A percentile compares a stretch with the other conserved stretches of the same genome.
phyloP scores from a whole-genome alignment of 352 stramenopile species.

The Phytophthora vignae region DNA sequence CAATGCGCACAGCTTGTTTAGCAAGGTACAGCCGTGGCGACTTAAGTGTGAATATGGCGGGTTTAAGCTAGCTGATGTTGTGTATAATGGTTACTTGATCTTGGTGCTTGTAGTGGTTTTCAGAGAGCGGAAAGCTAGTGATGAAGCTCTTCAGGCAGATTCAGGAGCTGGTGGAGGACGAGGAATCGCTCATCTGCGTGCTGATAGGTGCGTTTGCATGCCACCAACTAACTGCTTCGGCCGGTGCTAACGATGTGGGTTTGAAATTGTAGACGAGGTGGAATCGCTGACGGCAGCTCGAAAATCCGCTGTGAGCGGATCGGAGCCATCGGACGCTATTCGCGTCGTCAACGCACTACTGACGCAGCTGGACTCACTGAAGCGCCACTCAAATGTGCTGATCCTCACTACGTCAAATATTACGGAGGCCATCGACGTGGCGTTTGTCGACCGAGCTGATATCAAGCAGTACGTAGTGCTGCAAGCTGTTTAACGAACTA shows the following conservation, averaged over 20 bases:
- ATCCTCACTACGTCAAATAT: slow-evolving; percentile 95
- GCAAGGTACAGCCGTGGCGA: slow-evolving; percentile 49
- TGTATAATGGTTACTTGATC: neutral
- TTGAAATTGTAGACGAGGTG: slow-evolving; percentile 82
- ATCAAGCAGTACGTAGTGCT: slow-evolving; percentile 83
- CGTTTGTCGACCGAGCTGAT: slow-evolving; percentile 94
- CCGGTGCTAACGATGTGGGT: neutral
- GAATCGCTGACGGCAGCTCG: slow-evolving; percentile 91
- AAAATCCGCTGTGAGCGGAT: slow-evolving; percentile 68
- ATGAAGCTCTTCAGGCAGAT: slow-evolving; percentile 93
- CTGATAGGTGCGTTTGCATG: slow-evolving; percentile 75
- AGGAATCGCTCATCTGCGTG: slow-evolving; percentile 90
- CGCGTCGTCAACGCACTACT: slow-evolving; percentile 93
- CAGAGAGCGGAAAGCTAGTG: slow-evolving; percentile 94
- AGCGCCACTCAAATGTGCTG: slow-evolving; percentile 89
- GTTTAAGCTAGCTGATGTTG: neutral
- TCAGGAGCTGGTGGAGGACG: slow-evolving; percentile 90
- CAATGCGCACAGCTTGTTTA: slow-evolving; percentile 94
- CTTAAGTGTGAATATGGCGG: neutral
- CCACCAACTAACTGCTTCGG: neutral
- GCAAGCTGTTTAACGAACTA: neutral
- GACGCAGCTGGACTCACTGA: slow-evolving; percentile 90
- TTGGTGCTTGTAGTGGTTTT: slow-evolving; percentile 89
- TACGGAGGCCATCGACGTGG: slow-evolving; percentile 91
- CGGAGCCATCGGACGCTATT: slow-evolving; percentile 92